Conservation (phyloP, 139 green algal species). For the Pseudopediastrum boryanum region DNA sequence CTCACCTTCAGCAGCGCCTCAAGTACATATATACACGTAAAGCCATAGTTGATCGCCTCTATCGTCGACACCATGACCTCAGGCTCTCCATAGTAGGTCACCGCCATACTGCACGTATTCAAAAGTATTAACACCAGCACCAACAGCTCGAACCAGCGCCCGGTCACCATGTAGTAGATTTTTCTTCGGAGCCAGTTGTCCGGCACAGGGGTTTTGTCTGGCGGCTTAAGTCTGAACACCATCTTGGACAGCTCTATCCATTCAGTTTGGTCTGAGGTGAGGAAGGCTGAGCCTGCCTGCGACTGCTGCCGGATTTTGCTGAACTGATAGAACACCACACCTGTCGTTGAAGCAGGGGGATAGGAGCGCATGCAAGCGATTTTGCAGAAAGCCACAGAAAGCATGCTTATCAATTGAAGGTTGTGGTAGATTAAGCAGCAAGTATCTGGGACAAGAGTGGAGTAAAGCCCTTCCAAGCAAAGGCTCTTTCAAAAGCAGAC, state of each 20-base stretch:
- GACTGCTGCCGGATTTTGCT: slow-evolving; percentile 70
- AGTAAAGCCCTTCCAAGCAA: no score
- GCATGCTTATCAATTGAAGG: background rate
- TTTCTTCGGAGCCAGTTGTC: slow-evolving; percentile 20
- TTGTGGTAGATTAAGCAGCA: background rate
- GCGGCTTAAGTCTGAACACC: slow-evolving; percentile 71
- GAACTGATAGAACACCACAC: slow-evolving; percentile 89
- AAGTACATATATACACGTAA: slow-evolving; percentile 54
- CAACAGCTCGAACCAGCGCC: slow-evolving; percentile 50
- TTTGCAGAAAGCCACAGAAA: background rate
- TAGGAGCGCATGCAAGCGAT: background rate
- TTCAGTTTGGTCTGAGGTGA: slow-evolving; percentile 74
- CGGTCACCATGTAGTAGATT: slow-evolving; percentile 41
- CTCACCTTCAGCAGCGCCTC: slow-evolving; percentile 69
- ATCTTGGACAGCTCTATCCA: slow-evolving; percentile 78
- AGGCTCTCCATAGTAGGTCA: slow-evolving; percentile 50
- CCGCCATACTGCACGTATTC: slow-evolving; percentile 68
- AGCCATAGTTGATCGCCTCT: slow-evolving; percentile 56
- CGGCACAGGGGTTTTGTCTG: slow-evolving; percentile 58
- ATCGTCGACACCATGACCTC: background rate
- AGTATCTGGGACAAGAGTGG: no score
- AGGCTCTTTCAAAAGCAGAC: no score
- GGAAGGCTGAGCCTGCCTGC: slow-evolving; percentile 72
- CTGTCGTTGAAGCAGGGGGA: slow-evolving; percentile 6
- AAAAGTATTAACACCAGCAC: slow-evolving; percentile 62